Conservation (phyloP, 768 basidiomycete species). For the Collybia sordida region DNA sequence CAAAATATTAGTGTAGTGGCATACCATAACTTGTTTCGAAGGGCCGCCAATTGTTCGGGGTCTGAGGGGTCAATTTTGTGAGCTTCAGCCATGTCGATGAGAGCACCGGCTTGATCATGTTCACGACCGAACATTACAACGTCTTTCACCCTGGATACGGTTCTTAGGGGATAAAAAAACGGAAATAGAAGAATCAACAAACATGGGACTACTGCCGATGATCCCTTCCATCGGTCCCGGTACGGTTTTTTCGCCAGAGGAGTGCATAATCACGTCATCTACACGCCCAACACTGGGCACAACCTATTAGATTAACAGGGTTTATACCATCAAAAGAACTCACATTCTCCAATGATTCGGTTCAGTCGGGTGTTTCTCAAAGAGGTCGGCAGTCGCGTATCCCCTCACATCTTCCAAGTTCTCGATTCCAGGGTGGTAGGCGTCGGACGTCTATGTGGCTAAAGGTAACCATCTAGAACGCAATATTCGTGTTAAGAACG, state of each 20-base stretch:
- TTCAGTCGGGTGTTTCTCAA: conserved; percentile 40
- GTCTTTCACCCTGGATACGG: conserved; percentile 22
- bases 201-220: conserved; percentile 20
- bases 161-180: too few relatives aligned
- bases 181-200: conserved; percentile 3
- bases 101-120: conserved; percentile 27
- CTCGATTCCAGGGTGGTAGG: conserved; percentile 23
- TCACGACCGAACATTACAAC: conserved; percentile 40
- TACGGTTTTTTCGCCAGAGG: conserved; percentile 30
- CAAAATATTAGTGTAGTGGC: neutral
- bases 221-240: conserved; percentile 26
- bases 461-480: neutral
- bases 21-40: conserved; percentile 34
- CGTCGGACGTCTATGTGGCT: conserved; percentile 21
- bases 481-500: neutral
- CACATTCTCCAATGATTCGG: conserved; percentile 44
- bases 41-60: conserved; percentile 20
- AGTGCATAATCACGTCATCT: conserved; percentile 30
- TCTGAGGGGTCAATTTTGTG: conserved; percentile 28
- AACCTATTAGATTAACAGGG: neutral
- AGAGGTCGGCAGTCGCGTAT: conserved; percentile 43
- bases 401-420: conserved; percentile 35
- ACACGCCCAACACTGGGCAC: conserved; percentile 27
- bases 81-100: conserved; percentile 24
- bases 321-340: conserved; percentile 3